Evolutionary conservation across 352 stramenopile genomes (phyloP).

Genomic region (Globisporangium abappressorium): DNA sequence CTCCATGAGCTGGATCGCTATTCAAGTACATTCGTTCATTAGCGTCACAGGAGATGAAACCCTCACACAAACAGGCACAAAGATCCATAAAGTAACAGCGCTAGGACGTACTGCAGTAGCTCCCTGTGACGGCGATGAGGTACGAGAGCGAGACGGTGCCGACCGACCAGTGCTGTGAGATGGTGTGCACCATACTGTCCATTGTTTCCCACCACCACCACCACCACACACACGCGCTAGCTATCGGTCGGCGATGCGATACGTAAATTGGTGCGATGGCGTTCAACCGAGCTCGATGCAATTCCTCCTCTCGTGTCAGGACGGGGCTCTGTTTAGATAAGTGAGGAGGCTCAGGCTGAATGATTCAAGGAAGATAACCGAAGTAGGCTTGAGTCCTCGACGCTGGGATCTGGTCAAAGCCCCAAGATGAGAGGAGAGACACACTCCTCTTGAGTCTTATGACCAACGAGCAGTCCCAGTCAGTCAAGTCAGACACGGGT

Average conservation of each 20-base stretch:
- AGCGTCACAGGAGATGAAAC: neutral
- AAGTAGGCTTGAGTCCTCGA: neutral
- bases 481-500: neutral
- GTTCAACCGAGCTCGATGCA: neutral
- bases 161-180: conserved; percentile 44
- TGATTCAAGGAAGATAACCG: neutral
- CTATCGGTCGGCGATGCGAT: neutral
- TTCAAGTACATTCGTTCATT: neutral
- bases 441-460: neutral
- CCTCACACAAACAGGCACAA: neutral
- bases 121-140: conserved; percentile 53
- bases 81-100: neutral
- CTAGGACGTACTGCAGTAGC: conserved; percentile 51
- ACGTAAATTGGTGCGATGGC: neutral
- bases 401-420: neutral
- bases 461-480: neutral
- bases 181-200: conserved; percentile 7
- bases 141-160: conserved; percentile 48
- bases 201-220: neutral
- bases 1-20: conserved; percentile 73
- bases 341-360: neutral
- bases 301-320: neutral
- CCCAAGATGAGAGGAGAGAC: neutral
- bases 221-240: too few relatives aligned
- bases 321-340: neutral